Conservation (phyloP, 805 yeast species). For the Debaryomyces hansenii region DNA sequence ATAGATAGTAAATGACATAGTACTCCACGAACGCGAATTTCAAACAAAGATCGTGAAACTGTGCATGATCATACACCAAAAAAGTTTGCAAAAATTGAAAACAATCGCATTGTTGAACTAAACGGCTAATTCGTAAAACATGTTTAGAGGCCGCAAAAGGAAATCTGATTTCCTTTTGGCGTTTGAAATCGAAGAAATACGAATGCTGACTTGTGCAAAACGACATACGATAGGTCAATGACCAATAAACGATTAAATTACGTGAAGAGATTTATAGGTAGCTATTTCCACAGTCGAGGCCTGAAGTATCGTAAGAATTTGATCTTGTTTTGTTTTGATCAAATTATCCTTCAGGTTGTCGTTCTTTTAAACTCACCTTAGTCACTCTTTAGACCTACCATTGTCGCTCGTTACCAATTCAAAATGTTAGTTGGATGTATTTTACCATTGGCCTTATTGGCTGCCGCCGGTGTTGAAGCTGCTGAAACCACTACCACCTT, state of each 20-base stretch:
- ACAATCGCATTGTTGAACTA: too few relatives aligned
- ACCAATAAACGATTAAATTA: background rate
- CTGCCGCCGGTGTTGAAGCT: slow-evolving; percentile 14
- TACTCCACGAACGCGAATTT: too few relatives aligned
- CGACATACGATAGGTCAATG: background rate
- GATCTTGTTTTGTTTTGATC: too few relatives aligned
- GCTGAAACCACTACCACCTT: slow-evolving; percentile 45
- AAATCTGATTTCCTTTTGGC: background rate
- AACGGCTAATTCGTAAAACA: background rate
- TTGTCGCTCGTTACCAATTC: background rate
- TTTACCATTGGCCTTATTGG: slow-evolving; percentile 14
- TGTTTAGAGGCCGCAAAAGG: background rate
- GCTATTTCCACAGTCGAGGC: background rate
- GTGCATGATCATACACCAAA: too few relatives aligned
- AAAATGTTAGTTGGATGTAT: slow-evolving; percentile 15
- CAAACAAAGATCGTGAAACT: too few relatives aligned
- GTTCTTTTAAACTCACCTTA: slow-evolving; percentile 2
- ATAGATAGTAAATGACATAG: too few relatives aligned
- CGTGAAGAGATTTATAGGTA: background rate
- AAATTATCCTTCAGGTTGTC: background rate
- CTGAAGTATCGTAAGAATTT: background rate
- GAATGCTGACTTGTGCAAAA: background rate
- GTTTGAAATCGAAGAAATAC: background rate
- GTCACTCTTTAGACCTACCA: slow-evolving; percentile 4
- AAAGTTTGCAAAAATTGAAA: too few relatives aligned